phyloP scores from a whole-genome alignment of 768 basidiomycete species.

The Rhizopogon roseolus region DNA sequence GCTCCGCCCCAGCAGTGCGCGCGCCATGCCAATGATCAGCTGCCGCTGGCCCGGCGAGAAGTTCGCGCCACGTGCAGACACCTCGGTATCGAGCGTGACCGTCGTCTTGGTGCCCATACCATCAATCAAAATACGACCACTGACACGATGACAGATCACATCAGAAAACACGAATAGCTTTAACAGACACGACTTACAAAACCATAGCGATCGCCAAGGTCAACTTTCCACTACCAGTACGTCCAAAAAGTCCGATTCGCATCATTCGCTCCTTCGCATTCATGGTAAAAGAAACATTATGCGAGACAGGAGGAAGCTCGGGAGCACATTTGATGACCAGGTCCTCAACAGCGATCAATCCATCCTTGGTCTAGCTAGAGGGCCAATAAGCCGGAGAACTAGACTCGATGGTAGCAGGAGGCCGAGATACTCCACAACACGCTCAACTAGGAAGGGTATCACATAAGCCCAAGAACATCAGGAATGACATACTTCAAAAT shows the following conservation, averaged over 20 bases:
- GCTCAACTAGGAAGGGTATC: conserved; percentile 55
- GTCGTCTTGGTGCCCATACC: conserved; percentile 56
- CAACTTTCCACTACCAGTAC: conserved; percentile 80
- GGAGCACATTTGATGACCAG: conserved; percentile 80
- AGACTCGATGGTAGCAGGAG: conserved; percentile 68
- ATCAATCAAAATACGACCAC: conserved; percentile 76
- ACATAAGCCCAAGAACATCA: background rate
- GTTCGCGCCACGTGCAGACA: conserved; percentile 83
- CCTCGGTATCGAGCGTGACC: conserved; percentile 69
- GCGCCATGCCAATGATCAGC: conserved; percentile 80
- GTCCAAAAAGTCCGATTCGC: conserved; percentile 74
- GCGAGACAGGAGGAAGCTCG: conserved; percentile 77
- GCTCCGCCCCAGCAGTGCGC: conserved; percentile 68
- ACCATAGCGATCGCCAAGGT: conserved; percentile 87
- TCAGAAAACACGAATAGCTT: background rate
- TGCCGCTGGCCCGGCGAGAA: conserved; percentile 93
- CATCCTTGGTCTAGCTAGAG: conserved; percentile 54
- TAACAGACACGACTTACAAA: conserved; percentile 41
- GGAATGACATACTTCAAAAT: conserved; percentile 57
- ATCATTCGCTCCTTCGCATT: conserved; percentile 70
- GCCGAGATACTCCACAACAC: conserved; percentile 86
- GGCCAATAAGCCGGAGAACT: conserved; percentile 92
- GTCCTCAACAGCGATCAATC: conserved; percentile 66
- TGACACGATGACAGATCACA: conserved; percentile 44
- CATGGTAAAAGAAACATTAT: conserved; percentile 68